These are phyloP conservation scores for Scheffersomyces parashehatae DNA, from an alignment of 1,139 yeast species.

Conservation along the genomic window DNA sequence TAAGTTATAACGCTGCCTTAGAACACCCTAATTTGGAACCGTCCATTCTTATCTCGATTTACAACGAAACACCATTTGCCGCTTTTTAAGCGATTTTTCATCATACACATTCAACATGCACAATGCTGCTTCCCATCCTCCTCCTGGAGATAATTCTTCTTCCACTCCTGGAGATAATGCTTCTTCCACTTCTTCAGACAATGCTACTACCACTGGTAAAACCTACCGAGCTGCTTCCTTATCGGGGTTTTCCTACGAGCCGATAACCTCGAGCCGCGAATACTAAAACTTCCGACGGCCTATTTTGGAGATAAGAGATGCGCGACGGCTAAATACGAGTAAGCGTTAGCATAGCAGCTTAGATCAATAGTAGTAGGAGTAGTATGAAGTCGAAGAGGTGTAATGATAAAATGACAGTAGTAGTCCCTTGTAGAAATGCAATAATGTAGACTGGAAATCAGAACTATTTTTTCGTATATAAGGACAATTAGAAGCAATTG, in stretches of 20 bases:
- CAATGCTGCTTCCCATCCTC: not conserved
- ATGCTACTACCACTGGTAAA: not conserved
- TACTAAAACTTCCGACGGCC: not conserved
- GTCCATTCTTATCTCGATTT: not conserved
- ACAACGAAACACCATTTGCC: not conserved
- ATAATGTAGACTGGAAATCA: not conserved
- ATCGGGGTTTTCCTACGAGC: not conserved
- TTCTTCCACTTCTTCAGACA: too few species aligned
- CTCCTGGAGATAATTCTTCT: too few species aligned
- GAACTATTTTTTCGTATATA: not conserved
- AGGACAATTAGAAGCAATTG: not conserved
- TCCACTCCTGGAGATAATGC: too few species aligned
- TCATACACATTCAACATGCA: not conserved
- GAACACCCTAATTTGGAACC: not conserved
- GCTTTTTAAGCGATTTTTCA: not conserved
- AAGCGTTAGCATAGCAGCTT: too few species aligned
- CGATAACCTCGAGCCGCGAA: not conserved
- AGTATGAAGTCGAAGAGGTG: too few species aligned
- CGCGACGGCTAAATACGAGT: not conserved
- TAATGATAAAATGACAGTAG: too few species aligned
- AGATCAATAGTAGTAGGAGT: too few species aligned
- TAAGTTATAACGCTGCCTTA: not conserved
- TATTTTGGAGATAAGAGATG: not conserved
- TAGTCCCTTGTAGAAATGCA: not conserved
- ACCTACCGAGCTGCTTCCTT: not conserved